phyloP scores from a whole-genome alignment of 2,329 filamentous ascomycete genomes.

The Exophiala sideris region DNA sequence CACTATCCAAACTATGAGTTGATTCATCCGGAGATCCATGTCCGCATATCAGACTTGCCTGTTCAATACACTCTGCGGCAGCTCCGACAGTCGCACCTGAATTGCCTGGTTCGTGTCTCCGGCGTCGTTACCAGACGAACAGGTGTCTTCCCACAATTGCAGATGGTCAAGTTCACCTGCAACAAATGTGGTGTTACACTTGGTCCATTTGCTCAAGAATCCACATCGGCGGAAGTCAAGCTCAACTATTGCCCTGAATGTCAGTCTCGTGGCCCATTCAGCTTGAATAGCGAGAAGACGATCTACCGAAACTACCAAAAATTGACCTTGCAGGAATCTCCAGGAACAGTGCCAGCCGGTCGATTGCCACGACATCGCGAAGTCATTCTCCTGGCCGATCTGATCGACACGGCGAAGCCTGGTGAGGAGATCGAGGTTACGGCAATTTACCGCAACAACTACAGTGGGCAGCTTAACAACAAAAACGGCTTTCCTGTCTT shows the following conservation, averaged over 20 bases:
- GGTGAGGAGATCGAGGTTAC: conserved; percentile 97
- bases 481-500: conserved; percentile 98
- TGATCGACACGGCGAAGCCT: conserved; percentile 94
- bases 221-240: conserved; percentile 83
- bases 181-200: conserved; percentile 87
- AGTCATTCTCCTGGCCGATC: conserved; percentile 91
- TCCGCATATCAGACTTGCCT: conserved; percentile 91
- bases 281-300: conserved; percentile 92
- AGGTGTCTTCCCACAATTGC: conserved; percentile 94
- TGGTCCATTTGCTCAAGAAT: conserved; percentile 96
- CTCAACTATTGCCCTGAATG: conserved; percentile 96
- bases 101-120: conserved; percentile 89
- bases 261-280: conserved; percentile 92
- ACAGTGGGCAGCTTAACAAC: conserved; percentile 95
- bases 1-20: conserved; percentile 97
- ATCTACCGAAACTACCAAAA: conserved; percentile 99
- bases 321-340: conserved; percentile 92
- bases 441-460: conserved; percentile 96
- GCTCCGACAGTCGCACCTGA: conserved; percentile 89
- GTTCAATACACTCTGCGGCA: conserved; percentile 94
- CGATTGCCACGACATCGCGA: conserved; percentile 90
- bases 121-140: conserved; percentile 92
- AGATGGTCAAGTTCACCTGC: conserved; percentile 98
- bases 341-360: conserved; percentile 92
- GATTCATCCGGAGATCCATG: conserved; percentile 96